These are phyloP conservation scores for Jatropha podagrica DNA, from an alignment of 441 rosid genomes.

Conservation along the genomic window DNA sequence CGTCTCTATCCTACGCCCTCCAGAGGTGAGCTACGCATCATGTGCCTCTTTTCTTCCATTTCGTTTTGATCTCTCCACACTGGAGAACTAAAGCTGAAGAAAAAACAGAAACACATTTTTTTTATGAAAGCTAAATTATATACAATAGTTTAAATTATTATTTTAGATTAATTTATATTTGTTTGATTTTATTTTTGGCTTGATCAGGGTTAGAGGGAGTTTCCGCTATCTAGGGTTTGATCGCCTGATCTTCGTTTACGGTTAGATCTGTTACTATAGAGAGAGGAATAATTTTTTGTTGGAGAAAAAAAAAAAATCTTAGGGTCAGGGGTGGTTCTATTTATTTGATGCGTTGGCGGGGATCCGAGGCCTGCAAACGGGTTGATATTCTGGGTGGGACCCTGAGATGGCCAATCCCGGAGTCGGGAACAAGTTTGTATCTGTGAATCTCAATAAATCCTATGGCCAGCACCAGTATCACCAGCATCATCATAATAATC, in stretches of 20 bases:
- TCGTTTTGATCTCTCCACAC: neutral
- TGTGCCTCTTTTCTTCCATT: neutral
- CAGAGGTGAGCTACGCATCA: slow-evolving; percentile 29
- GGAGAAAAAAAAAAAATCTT: slow-evolving; percentile 1
- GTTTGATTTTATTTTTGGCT: slow-evolving; percentile 14
- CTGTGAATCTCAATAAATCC: slow-evolving; percentile 88
- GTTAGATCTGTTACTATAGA: slow-evolving; percentile 34
- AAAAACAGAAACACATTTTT: neutral
- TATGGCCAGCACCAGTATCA: slow-evolving; percentile 70
- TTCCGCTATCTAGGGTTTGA: slow-evolving; percentile 22
- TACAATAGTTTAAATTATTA: neutral
- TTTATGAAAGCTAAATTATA: too few relatives aligned
- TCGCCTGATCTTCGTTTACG: slow-evolving; percentile 16
- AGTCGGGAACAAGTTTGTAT: slow-evolving; percentile 68
- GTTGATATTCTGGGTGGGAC: slow-evolving; percentile 33
- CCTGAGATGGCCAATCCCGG: slow-evolving; percentile 92
- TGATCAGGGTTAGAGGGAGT: slow-evolving; percentile 27
- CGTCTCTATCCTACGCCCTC: slow-evolving; percentile 29
- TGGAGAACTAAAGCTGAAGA: neutral
- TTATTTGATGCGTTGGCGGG: slow-evolving; percentile 62
- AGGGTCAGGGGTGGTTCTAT: slow-evolving; percentile 31
- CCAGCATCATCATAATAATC: slow-evolving; percentile 37
- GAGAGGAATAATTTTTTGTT: slow-evolving; percentile 14
- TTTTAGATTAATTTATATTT: slow-evolving; percentile 2
- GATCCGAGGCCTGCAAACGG: slow-evolving; percentile 49